These are phyloP conservation scores for Meredithiella fracta DNA, from an alignment of 2,329 filamentous ascomycete genomes.

Conservation along the genomic window DNA sequence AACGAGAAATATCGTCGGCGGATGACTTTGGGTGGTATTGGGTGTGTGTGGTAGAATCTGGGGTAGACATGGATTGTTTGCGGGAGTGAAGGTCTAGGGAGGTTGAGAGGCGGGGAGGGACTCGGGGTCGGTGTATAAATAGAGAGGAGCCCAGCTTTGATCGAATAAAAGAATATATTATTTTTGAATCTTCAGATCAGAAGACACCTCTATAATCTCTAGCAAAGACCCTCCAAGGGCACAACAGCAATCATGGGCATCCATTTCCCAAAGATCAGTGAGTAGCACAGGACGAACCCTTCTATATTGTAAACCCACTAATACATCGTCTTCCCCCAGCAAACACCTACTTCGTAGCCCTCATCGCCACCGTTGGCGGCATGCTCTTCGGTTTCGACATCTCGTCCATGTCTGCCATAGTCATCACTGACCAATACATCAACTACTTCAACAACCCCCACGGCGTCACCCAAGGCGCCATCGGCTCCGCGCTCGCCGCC, in stretches of 20 bases:
- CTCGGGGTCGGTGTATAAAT: too few relatives aligned
- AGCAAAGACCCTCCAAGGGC: not conserved
- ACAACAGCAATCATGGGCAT: conserved; percentile 6
- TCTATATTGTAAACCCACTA: too few relatives aligned
- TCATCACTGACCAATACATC: conserved; percentile 34
- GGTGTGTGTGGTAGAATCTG: too few relatives aligned
- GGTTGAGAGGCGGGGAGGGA: too few relatives aligned
- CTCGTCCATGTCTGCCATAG: conserved; percentile 40
- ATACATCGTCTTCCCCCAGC: conserved; percentile 5
- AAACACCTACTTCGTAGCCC: conserved; percentile 23
- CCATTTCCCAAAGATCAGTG: conserved; percentile 13
- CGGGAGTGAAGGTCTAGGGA: too few relatives aligned
- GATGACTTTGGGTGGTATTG: too few relatives aligned
- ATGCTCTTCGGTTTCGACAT: conserved; percentile 40
- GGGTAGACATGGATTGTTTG: too few relatives aligned
- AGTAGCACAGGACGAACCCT: too few relatives aligned
- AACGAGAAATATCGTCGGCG: too few relatives aligned
- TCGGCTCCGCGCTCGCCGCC: conserved; percentile 34
- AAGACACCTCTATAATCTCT: not conserved
- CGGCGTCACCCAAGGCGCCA: conserved; percentile 32
- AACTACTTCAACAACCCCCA: conserved; percentile 34
- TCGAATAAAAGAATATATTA: too few relatives aligned
- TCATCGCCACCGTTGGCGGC: conserved; percentile 25
- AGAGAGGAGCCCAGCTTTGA: too few relatives aligned
- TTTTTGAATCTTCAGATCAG: not conserved